Evolutionary conservation across 352 stramenopile genomes (phyloP), one percentile per base, ranked within the genome.

Genomic region (Globisporangium rhizosaccharum): DNA sequence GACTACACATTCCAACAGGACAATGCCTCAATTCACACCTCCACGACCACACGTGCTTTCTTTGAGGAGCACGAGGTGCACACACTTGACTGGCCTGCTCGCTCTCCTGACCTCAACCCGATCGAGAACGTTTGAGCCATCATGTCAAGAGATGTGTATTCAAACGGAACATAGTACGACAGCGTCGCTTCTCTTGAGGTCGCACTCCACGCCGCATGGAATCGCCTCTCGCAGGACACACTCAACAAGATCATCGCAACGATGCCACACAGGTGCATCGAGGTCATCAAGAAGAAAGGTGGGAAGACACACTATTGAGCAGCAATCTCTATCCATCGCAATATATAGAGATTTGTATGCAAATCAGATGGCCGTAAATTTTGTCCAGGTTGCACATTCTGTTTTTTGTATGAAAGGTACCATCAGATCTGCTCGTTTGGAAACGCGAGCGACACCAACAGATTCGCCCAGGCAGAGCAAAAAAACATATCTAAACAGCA

Each of bases 91-190:
- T 72, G 68, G 65, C 58, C 65, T 5, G 49, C 68, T 0, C 12
- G 37, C 11, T 68, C 59, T 0, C 63, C 61, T 1, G 61, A 71
- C 37, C 52, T 72, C 2, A 75, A 71, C 39, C 64, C 61, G 3
- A 74, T 74, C 18, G 60, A 68, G 28, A 66, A 71, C 23, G 2
- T 74, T 4, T 74, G 51, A 61, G 44, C 61, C 0, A 61, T 65
- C 51, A 67, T 69, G 53, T 57, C 53, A n/a, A 55, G 62, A 11
- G 15, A 20, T 17, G 50, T 71, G 1, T 74, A 71, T 25, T 20
- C n/a, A 23, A 63, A 63, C 41, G 61, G 47, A 18, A 66, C 61
- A 18, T 47, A 59, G 55, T 62, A 52, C 51, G n/a, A 51, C 48
- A 58, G 36, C 30, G 39, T 59, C 33, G 37, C 33, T 18, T 30